Percentiles rank a stretch among this genome's conserved stretches.
Evolutionary conservation across 1,139 yeast species (phyloP).

Genomic region (Hansenula lynferdii): DNA sequence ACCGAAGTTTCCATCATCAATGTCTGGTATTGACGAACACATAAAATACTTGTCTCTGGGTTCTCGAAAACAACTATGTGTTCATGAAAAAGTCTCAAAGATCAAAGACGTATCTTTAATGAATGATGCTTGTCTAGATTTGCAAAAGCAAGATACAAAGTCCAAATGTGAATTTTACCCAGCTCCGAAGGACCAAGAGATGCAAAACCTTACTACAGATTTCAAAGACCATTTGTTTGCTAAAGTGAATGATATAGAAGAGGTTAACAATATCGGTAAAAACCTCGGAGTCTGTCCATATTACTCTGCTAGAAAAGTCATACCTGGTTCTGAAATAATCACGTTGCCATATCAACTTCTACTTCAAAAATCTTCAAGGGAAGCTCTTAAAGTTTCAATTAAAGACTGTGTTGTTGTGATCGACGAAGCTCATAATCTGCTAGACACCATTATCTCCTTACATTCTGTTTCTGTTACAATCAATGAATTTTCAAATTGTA

Average conservation of each 20-base stretch:
- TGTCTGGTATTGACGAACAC: conserved; percentile 38
- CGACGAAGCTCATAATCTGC: conserved; percentile 90
- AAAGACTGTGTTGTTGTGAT: conserved; percentile 67
- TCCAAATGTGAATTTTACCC: conserved; percentile 19
- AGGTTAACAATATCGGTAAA: conserved; percentile 58
- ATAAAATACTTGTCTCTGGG: conserved; percentile 66
- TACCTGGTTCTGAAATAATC: conserved; percentile 56
- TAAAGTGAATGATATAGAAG: conserved; percentile 78
- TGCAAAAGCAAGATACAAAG: conserved; percentile 41
- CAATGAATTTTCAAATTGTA: conserved; percentile 37
- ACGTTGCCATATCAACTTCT: conserved; percentile 85
- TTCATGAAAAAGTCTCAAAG: conserved; percentile 55
- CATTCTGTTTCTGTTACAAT: conserved; percentile 58
- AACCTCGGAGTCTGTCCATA: conserved; percentile 70
- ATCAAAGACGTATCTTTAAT: conserved; percentile 48
- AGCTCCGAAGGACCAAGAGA: conserved; percentile 8
- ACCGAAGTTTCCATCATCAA: conserved; percentile 62
- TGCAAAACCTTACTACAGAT: conserved; percentile 28
- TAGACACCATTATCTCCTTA: conserved; percentile 71
- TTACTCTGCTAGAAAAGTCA: conserved; percentile 60
- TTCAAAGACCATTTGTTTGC: conserved; percentile 61
- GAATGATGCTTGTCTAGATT: conserved; percentile 79
- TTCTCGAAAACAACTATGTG: conserved; percentile 82
- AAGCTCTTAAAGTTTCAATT: conserved; percentile 53
- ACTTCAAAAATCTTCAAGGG: conserved; percentile 60